phyloP scores from a whole-genome alignment of 73 alveolate species.

The Durusdinium trenchii region DNA sequence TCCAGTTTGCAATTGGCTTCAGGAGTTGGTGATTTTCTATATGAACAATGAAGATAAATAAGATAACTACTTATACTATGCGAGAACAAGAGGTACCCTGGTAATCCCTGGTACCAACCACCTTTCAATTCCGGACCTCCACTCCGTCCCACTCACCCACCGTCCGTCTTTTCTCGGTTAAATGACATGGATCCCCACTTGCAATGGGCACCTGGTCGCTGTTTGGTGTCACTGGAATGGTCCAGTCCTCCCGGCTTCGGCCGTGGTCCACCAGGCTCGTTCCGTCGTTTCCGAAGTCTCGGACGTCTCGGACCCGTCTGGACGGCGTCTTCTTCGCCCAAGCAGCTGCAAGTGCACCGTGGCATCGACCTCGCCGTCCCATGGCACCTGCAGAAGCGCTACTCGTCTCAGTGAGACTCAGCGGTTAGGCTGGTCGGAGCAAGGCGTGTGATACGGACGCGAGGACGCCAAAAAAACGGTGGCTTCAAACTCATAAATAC shows the following conservation, averaged over 20 bases:
- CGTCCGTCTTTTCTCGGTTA: not conserved
- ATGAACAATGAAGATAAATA: too few species aligned
- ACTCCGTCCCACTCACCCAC: too few species aligned
- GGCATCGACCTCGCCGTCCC: slow-evolving; percentile 73
- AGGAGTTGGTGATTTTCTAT: too few species aligned
- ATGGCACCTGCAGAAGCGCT: slow-evolving; percentile 30
- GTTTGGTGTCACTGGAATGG: not conserved
- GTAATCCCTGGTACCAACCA: too few species aligned
- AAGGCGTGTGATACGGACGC: not conserved
- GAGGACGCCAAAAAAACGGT: too few species aligned
- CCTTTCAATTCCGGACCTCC: too few species aligned
- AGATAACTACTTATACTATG: too few species aligned
- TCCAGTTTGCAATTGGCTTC: too few species aligned
- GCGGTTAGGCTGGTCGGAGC: not conserved
- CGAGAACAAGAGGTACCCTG: too few species aligned
- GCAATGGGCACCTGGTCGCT: not conserved
- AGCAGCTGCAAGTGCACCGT: slow-evolving; percentile 14
- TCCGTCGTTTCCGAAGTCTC: not conserved
- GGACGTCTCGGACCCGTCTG: not conserved
- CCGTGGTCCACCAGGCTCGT: not conserved
- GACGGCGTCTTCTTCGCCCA: not conserved
- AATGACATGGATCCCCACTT: not conserved
- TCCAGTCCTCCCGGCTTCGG: not conserved
- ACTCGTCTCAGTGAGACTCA: not conserved
- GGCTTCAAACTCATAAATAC: not conserved